A percentile compares a stretch with the other conserved stretches of the same genome.
These are phyloP conservation scores for Rosa persica DNA, from an alignment of 306 rosid species.

Conservation along the genomic window DNA sequence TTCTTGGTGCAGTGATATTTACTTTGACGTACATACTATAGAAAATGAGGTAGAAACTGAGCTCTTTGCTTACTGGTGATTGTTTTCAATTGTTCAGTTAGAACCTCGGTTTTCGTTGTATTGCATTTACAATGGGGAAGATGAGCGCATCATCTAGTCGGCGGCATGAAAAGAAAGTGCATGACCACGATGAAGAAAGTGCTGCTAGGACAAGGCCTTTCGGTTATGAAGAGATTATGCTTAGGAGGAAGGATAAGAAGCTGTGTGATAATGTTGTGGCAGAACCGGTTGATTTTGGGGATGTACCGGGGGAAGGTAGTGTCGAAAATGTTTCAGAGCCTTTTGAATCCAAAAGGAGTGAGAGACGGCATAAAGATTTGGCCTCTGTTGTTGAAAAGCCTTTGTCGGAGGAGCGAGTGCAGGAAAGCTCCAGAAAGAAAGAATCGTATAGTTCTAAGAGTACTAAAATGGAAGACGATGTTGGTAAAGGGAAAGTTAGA, in stretches of 20 bases:
- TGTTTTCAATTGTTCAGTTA: conserved; percentile 10
- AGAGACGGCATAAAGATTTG: conserved; percentile 30
- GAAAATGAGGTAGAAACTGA: neutral
- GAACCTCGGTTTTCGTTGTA: conserved; percentile 12
- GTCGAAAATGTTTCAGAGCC: conserved; percentile 38
- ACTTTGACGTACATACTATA: neutral
- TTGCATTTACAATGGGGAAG: conserved; percentile 32
- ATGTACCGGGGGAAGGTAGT: conserved; percentile 31
- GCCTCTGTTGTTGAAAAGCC: conserved; percentile 38
- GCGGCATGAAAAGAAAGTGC: conserved; percentile 43
- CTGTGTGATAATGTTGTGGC: conserved; percentile 44
- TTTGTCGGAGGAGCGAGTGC: conserved; percentile 34
- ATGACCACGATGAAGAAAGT: conserved; percentile 50
- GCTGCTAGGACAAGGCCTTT: conserved; percentile 94
- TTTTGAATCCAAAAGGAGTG: conserved; percentile 38
- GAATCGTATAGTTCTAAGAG: conserved; percentile 37
- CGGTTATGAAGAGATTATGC: conserved; percentile 79
- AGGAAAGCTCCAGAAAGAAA: conserved; percentile 52
- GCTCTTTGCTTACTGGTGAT: conserved; percentile 10
- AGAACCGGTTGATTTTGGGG: conserved; percentile 33
- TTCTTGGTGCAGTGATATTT: conserved; percentile 24
- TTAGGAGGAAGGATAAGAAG: conserved; percentile 59
- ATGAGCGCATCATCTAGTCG: conserved; percentile 53
- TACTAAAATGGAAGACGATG: conserved; percentile 28
- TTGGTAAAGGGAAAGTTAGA: conserved; percentile 43